A percentile compares a stretch with the other conserved stretches of the same genome.
phyloP scores from a whole-genome alignment of 2,329 filamentous ascomycete species.

The Calonectria pseudoturangicola region DNA sequence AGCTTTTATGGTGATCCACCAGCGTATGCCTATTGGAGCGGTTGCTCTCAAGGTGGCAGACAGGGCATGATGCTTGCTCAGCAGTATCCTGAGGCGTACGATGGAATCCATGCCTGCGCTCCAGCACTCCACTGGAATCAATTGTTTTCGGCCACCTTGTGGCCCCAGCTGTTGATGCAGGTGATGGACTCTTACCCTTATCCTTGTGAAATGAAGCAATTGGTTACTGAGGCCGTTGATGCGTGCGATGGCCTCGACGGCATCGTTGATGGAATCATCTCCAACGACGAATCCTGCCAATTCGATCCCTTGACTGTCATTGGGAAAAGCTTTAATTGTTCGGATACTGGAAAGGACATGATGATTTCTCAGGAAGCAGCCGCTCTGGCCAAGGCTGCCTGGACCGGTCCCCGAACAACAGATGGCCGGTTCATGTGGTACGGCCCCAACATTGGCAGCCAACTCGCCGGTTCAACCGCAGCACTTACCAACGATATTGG shows the following conservation, averaged over 20 bases:
- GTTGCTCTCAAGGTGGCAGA: constrained; percentile 73
- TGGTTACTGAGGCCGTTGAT: not conserved
- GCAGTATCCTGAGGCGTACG: constrained; percentile 70
- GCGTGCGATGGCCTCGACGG: constrained; percentile 22
- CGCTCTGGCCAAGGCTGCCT: constrained; percentile 30
- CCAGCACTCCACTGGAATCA: constrained; percentile 60
- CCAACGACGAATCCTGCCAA: not conserved
- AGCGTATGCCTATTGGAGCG: constrained; percentile 68
- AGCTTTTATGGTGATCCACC: constrained; percentile 63
- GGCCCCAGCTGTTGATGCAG: constrained; percentile 39
- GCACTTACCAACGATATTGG: constrained; percentile 29
- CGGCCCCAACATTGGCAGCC: constrained; percentile 20
- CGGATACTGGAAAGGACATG: constrained; percentile 2
- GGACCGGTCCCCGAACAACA: constrained; percentile 24
- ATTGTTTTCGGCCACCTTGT: constrained; percentile 29
- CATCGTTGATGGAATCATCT: constrained; percentile 27
- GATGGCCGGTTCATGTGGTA: constrained; percentile 25
- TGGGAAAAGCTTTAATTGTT: constrained; percentile 31
- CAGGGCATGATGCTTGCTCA: constrained; percentile 72
- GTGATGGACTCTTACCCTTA: constrained; percentile 35
- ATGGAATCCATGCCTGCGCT: constrained; percentile 70
- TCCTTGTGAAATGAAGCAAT: constrained; percentile 33
- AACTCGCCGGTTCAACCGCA: constrained; percentile 7
- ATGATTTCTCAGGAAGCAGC: constrained; percentile 32
- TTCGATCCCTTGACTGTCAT: constrained; percentile 15